A percentile compares a stretch with the other conserved stretches of the same genome.
Evolutionary conservation across 345 rosid species (phyloP).

Genomic region (Salix exigua): DNA sequence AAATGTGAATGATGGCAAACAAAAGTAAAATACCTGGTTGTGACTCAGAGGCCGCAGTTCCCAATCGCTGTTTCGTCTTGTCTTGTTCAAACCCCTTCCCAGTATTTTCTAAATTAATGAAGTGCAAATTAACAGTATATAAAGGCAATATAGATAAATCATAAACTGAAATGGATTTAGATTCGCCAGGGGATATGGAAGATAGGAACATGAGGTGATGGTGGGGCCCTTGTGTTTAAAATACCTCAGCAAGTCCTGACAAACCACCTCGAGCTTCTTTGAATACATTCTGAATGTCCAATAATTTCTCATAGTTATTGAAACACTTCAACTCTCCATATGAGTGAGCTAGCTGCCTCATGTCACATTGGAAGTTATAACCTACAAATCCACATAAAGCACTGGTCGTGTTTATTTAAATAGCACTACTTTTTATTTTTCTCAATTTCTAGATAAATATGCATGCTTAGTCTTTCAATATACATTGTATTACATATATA

Average conservation of each 20-base stretch:
- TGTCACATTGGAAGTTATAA: slow-evolving; percentile 81
- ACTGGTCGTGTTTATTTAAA: background rate
- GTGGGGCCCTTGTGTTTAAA: slow-evolving; percentile 1
- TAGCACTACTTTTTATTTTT: background rate
- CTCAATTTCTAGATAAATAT: background rate
- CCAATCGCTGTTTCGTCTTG: slow-evolving; percentile 86
- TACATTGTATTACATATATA: too few species aligned
- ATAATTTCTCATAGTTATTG: slow-evolving; percentile 71
- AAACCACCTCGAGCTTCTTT: slow-evolving; percentile 72
- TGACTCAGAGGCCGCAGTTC: slow-evolving; percentile 72
- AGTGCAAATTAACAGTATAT: background rate
- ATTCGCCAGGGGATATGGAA: background rate
- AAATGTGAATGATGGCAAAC: background rate
- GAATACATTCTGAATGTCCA: slow-evolving; percentile 75
- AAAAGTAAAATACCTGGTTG: slow-evolving; percentile 58
- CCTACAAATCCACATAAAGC: slow-evolving; percentile 40
- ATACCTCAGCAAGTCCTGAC: slow-evolving; percentile 79
- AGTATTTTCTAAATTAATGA: slow-evolving; percentile 56
- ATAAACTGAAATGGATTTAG: background rate
- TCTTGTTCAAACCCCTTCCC: slow-evolving; percentile 87
- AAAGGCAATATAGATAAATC: background rate
- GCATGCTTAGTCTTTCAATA: background rate
- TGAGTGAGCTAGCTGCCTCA: slow-evolving; percentile 55
- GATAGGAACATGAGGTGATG: slow-evolving; percentile 4
- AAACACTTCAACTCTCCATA: slow-evolving; percentile 75